Evolutionary conservation across 768 basidiomycete genomes (phyloP).

Genomic region (Sporobolomyces roseus): DNA sequence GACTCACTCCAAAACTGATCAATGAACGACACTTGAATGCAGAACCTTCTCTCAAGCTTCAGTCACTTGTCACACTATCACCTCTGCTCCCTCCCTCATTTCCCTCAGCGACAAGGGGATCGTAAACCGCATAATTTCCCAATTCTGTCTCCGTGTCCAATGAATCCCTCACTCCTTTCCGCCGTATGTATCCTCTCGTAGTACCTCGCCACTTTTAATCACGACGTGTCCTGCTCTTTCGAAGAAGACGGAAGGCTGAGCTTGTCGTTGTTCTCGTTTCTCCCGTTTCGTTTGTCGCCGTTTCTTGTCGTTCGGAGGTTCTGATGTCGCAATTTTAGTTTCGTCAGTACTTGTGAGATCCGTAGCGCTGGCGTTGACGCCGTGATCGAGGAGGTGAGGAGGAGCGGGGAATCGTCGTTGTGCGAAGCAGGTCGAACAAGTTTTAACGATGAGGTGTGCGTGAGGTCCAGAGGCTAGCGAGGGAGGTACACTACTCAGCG

Average conservation of each 20-base stretch:
- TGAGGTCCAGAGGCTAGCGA: slow-evolving; percentile 35
- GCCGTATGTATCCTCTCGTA: neutral
- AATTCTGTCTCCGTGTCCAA: slow-evolving; percentile 2
- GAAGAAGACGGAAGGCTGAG: slow-evolving; percentile 20
- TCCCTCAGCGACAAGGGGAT: slow-evolving; percentile 2
- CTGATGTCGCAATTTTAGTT: neutral
- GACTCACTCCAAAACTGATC: neutral
- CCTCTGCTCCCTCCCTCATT: neutral
- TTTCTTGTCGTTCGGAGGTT: neutral
- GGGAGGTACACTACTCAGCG: too few relatives aligned
- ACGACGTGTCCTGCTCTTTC: slow-evolving; percentile 31
- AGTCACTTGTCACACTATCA: neutral
- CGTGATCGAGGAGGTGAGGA: slow-evolving; percentile 13
- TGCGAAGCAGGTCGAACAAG: slow-evolving; percentile 24
- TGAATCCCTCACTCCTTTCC: neutral
- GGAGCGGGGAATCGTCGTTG: slow-evolving; percentile 32
- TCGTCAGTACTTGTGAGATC: neutral
- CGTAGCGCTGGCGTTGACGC: too few relatives aligned
- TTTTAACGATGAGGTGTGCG: slow-evolving; percentile 29
- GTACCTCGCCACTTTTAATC: neutral
- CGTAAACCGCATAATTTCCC: neutral
- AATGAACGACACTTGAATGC: neutral
- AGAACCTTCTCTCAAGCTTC: neutral
- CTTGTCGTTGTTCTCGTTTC: slow-evolving; percentile 13
- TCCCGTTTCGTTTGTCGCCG: slow-evolving; percentile 14